Evolutionary conservation across 768 basidiomycete species (phyloP).

Genomic region (Podaxis mareebaensis): DNA sequence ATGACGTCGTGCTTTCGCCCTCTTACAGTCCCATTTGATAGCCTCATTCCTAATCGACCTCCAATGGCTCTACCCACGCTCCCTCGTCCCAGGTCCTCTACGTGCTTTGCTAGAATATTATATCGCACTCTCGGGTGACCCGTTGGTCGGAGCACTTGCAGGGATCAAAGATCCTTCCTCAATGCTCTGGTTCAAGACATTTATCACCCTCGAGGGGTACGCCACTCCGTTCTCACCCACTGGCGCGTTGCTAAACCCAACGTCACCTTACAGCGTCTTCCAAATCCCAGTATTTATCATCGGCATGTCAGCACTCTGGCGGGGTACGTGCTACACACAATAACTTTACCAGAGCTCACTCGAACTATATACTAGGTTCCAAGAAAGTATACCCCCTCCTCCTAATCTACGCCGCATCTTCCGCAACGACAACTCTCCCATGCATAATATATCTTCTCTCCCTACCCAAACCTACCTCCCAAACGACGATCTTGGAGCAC

Average conservation of each 20-base stretch:
- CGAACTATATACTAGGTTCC: conserved; percentile 37
- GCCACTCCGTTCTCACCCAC: conserved; percentile 21
- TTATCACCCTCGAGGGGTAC: conserved; percentile 62
- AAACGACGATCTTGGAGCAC: conserved; percentile 25
- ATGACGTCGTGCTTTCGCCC: neutral
- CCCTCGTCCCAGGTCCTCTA: conserved; percentile 49
- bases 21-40: conserved; percentile 56
- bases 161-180: conserved; percentile 37
- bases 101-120: conserved; percentile 50
- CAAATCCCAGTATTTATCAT: conserved; percentile 79
- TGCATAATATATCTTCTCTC: conserved; percentile 64
- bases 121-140: conserved; percentile 61
- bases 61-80: conserved; percentile 62
- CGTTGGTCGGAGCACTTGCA: conserved; percentile 55
- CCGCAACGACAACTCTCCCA: conserved; percentile 75
- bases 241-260: neutral
- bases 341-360: no score
- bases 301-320: conserved; percentile 62
- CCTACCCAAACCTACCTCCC: conserved; percentile 35
- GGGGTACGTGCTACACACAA: conserved; percentile 35
- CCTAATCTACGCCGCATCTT: conserved; percentile 74
- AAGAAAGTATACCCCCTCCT: conserved; percentile 61
- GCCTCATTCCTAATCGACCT: conserved; percentile 71
- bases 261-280: conserved; percentile 44
- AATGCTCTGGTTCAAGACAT: conserved; percentile 65